Base-by-base conservation (phyloP, 2,329 filamentous ascomycete genomes). In the Cordyceps tenuipes region DNA sequence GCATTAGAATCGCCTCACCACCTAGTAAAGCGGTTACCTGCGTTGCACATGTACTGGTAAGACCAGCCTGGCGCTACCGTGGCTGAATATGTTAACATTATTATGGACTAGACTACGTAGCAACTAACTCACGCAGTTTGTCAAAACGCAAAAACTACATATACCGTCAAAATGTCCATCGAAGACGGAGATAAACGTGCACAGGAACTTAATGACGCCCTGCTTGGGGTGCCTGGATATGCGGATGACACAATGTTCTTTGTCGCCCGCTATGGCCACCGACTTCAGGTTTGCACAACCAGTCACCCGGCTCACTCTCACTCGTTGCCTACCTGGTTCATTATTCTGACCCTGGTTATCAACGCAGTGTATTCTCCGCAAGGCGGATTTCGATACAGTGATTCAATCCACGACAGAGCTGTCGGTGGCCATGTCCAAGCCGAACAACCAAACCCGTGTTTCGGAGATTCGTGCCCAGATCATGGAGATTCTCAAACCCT, bases 241-340 rank as follows among this genome's bases (percentile, higher is more conserved):
- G 67, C 66, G 10, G 66, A 70, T 56, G 68, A 71, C 60, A 67
- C 66, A 26, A 65, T 71, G 63, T 63, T 71, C 53, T 70, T 68
- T 44, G 62, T 70, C 6, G 57, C 68, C 15, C 67, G 69, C 39
- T 71, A 70, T 48, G 60, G 65, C 2, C 43, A 52, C 26, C 55
- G 60, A 29, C 67, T 60, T 54, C 66, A 69, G 66, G 69, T 70
- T 55, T 17, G 56, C 47, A n/a, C 53, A 46, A 31, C 49, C 48
- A 29, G 31, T 47, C 47, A 44, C 17, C 29, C 29, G 7, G 29
- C 29, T 29, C 29, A 29, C 29, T 23, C 23, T 23, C 23, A 23
- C 23, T 23, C 23, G 23, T 23, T 17, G 12, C 43, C 29, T 13
- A 49, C 6, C 39, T n/a, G 2, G 9, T 19, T 19, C 26, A 3